Evolutionary conservation across 2,329 filamentous ascomycete species (phyloP), one percentile per base, ranked within the genome.

Genomic region (Elsinoe fawcettii): DNA sequence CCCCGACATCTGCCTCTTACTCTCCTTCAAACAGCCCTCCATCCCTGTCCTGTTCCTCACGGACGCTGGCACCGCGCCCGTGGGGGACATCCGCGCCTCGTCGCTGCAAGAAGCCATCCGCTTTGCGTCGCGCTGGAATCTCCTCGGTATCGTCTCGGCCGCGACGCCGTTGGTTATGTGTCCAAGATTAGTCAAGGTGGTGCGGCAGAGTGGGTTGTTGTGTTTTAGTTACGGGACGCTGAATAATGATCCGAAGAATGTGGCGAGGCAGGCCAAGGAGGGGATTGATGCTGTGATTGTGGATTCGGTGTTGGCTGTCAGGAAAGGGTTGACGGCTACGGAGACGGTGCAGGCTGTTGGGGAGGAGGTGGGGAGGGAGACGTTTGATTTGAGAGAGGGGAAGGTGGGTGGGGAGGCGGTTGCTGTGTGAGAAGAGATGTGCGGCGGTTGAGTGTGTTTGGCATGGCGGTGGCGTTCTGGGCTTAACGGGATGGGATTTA

Each of bases 271-370:
- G 84, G 89, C 95, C 8, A 88, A 89, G 56, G 89, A 96, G 72
- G 92, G 93, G 49, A 96, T 99, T 60, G 93, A 99, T 69, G 93
- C 93, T 1, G 92, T 99, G 56, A 99, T 99, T 67, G 93, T 97
- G 12, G 93, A 99, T 69, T 93, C 84, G 61, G 92, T 99, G 2
- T 80, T 97, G 27, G 89, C 89, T 39, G 96, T 99, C 64, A 84
- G 92, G 47, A 90, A 96, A 72, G 92, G 90, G 0, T 79, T 99
- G 60, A 93, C 88, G n/a, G 73, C 67, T 55, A 60, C 58, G 6
- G 65, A 64, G 47, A 51, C 59, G 3, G 60, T 60, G 46, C 49
- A 37, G 51, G 37, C 25, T 12, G 53, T 14, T 7, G 49, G 4
- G 32, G 20, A 39, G 32, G 30, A 34, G 18, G 32, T 53, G 2